Evolutionary conservation across 2,329 filamentous ascomycete species (phyloP).

Genomic region (Diaporthe citrichinensis): DNA sequence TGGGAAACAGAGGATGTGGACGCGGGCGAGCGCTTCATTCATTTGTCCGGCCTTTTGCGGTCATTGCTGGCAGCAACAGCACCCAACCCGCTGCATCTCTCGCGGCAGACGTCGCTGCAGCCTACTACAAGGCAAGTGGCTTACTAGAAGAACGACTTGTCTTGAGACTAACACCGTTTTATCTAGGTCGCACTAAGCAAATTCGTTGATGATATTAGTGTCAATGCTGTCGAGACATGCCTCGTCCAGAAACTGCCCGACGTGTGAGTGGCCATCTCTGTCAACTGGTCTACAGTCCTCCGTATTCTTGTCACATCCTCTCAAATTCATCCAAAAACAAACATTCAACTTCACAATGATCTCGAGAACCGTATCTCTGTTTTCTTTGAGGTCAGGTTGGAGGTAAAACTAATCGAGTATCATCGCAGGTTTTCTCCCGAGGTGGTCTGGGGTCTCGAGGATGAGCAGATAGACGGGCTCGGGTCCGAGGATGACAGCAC

Average conservation of each 20-base stretch:
- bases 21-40: background rate
- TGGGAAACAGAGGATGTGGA: background rate
- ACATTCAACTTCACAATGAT: background rate
- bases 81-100: conserved; percentile 46
- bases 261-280: conserved; percentile 43
- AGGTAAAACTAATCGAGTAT: background rate
- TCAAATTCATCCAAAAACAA: background rate
- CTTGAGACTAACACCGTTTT: conserved; percentile 16
- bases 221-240: conserved; percentile 47
- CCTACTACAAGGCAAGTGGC: conserved; percentile 46
- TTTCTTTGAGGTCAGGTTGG: background rate
- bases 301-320: background rate
- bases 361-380: too few species aligned
- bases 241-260: conserved; percentile 47
- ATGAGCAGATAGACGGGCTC: conserved; percentile 45
- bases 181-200: conserved; percentile 47
- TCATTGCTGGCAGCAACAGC: conserved; percentile 40
- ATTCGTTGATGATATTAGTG: conserved; percentile 48
- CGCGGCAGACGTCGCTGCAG: conserved; percentile 45
- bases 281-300: background rate
- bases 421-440: conserved; percentile 43
- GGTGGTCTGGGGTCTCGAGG: conserved; percentile 47
- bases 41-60: conserved; percentile 20
- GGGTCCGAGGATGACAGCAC: conserved; percentile 47
- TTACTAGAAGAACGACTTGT: background rate